phyloP scores from a whole-genome alignment of 2,329 filamentous ascomycete genomes.

The Calonectria henricotiae region DNA sequence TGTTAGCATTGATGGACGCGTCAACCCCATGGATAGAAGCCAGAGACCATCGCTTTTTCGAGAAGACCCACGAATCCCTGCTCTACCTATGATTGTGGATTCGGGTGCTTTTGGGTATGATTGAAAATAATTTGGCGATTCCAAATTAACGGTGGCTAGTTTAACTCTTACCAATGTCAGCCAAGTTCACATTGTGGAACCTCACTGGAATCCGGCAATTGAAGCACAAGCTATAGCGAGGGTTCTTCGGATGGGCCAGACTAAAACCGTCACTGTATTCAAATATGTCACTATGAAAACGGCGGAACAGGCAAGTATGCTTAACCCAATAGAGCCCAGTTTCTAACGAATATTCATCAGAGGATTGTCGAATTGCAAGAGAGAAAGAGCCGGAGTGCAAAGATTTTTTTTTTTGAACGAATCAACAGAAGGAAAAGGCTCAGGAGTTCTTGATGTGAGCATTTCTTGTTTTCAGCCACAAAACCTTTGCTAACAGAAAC shows the following conservation, averaged over 20 bases:
- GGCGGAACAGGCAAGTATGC: neutral
- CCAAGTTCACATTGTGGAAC: slow-evolving; percentile 4
- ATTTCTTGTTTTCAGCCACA: neutral
- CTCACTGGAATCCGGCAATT: slow-evolving; percentile 10
- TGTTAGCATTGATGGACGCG: neutral
- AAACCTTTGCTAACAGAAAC: neutral
- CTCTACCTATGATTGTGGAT: slow-evolving; percentile 3
- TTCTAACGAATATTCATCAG: neutral
- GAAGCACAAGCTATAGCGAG: slow-evolving; percentile 11
- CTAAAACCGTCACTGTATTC: neutral
- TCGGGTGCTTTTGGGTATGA: slow-evolving; percentile 11
- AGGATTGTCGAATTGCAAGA: slow-evolving; percentile 9
- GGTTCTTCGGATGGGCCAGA: slow-evolving; percentile 14
- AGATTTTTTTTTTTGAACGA: neutral
- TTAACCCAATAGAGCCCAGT: neutral
- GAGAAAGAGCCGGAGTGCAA: neutral
- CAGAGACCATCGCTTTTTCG: neutral
- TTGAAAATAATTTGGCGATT: neutral
- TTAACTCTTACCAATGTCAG: slow-evolving; percentile 12
- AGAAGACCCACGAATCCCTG: neutral
- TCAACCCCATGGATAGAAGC: neutral
- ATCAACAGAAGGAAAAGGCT: neutral
- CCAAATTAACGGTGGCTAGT: neutral
- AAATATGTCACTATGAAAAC: slow-evolving; percentile 11
- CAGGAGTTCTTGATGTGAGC: slow-evolving; percentile 14